phyloP scores from a whole-genome alignment of 1,284 basidiomycete genomes.

The Papiliotrema nemorosa region DNA sequence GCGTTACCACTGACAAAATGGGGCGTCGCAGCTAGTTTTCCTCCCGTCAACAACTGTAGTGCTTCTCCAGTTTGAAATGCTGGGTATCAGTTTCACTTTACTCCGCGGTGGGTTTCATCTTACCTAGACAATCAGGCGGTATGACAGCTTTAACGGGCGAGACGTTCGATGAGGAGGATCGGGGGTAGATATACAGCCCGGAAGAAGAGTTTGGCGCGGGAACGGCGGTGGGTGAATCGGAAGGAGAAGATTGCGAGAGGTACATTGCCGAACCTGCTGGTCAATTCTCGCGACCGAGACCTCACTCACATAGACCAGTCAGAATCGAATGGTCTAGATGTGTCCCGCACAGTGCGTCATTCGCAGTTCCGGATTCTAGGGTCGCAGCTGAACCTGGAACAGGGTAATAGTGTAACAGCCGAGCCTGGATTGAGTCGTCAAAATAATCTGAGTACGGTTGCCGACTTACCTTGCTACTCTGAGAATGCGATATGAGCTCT shows the following conservation, averaged over 20 bases:
- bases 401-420: constrained; percentile 88
- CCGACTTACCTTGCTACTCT: constrained; percentile 8
- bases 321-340: constrained; percentile 74
- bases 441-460: too few relatives aligned
- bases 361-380: constrained; percentile 46
- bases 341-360: constrained; percentile 68
- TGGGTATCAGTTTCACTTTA: too few relatives aligned
- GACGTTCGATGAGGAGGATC: background rate
- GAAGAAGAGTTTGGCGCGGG: constrained; percentile 69
- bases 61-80: constrained; percentile 95
- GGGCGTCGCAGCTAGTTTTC: constrained; percentile 70
- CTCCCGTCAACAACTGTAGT: constrained; percentile 75
- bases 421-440: constrained; percentile 58
- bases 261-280: constrained; percentile 64
- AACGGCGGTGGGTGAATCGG: constrained; percentile 50
- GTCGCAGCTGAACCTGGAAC: constrained; percentile 36
- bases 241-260: constrained; percentile 51
- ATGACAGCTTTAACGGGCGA: constrained; percentile 72
- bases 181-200: constrained; percentile 81
- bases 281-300: background rate
- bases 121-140: constrained; percentile 56
- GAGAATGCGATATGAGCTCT: constrained; percentile 1
- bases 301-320: constrained; percentile 69
- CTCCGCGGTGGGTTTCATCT: too few relatives aligned
- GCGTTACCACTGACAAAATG: constrained; percentile 68